phyloP scores from a whole-genome alignment of 176 grass and related monocot genomes.

The Oryza punctata region DNA sequence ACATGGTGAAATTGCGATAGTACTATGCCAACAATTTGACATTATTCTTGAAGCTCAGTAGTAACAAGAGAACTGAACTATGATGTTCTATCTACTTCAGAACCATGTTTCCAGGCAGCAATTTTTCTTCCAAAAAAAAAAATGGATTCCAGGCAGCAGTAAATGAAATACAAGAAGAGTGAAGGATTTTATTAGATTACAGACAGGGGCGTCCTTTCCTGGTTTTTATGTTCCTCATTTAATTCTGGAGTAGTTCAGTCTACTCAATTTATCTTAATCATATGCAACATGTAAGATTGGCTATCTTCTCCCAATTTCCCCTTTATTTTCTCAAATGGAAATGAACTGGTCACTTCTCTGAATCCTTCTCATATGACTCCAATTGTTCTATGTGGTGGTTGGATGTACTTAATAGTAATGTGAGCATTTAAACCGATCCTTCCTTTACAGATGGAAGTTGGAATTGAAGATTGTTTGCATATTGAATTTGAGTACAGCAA shows the following conservation, averaged over 20 bases:
- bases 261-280: background rate
- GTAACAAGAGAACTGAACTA: background rate
- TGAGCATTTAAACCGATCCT: background rate
- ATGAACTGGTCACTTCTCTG: background rate
- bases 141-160: background rate
- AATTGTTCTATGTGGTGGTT: slow-evolving; percentile 14
- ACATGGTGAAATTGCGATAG: background rate
- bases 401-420: background rate
- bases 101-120: background rate
- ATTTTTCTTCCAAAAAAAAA: background rate
- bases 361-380: slow-evolving; percentile 9
- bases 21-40: slow-evolving; percentile 19
- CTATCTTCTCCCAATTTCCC: background rate
- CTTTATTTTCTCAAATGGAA: background rate
- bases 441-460: slow-evolving; percentile 91
- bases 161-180: background rate
- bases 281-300: background rate
- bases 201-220: background rate
- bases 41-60: background rate
- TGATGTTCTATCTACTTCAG: background rate
- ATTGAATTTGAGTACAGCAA: slow-evolving; percentile 99
- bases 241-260: background rate
- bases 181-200: slow-evolving; percentile 3
- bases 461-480: slow-evolving; percentile 98
- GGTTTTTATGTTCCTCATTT: slow-evolving; percentile 17